A percentile compares a stretch with the other conserved stretches of the same genome.
These are phyloP conservation scores for Persicaria maculosa DNA, from an alignment of 148 eudicot species.

Conservation along the genomic window DNA sequence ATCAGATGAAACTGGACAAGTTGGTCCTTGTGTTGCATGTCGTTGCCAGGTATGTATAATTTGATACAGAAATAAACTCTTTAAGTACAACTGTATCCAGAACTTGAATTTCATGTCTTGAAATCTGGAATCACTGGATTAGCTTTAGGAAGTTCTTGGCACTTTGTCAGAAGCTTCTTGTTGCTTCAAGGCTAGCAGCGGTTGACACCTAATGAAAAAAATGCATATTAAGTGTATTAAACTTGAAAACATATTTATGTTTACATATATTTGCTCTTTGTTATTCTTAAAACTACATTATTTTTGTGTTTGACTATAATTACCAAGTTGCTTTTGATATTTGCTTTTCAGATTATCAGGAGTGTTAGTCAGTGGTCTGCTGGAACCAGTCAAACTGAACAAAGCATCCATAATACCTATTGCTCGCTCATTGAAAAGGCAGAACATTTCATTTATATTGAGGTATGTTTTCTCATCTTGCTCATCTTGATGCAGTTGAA, in stretches of 20 bases:
- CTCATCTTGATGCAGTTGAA: neutral
- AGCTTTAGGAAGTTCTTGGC: too few species aligned
- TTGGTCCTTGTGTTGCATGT: constrained; percentile 87
- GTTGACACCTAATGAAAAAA: too few species aligned
- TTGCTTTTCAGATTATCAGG: constrained; percentile 57
- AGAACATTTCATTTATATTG: constrained; percentile 81
- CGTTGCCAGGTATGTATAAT: constrained; percentile 72
- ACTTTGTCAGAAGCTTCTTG: too few species aligned
- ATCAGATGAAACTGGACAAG: constrained; percentile 83
- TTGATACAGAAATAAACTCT: neutral
- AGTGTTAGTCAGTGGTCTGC: constrained; percentile 99
- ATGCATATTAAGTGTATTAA: too few species aligned
- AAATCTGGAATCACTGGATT: too few species aligned
- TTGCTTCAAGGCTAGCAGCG: too few species aligned
- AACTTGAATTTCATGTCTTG: too few species aligned
- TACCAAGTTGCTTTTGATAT: neutral
- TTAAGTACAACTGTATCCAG: neutral
- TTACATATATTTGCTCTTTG: too few species aligned
- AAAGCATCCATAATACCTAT: constrained; percentile 90
- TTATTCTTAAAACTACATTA: too few species aligned
- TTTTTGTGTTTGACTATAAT: neutral
- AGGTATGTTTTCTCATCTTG: constrained; percentile 35
- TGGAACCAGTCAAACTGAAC: constrained; percentile 95
- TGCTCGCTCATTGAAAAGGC: constrained; percentile 95
- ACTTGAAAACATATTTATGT: too few species aligned